phyloP scores from a whole-genome alignment of 768 basidiomycete species.

The Cystofilobasidium ferigula region DNA sequence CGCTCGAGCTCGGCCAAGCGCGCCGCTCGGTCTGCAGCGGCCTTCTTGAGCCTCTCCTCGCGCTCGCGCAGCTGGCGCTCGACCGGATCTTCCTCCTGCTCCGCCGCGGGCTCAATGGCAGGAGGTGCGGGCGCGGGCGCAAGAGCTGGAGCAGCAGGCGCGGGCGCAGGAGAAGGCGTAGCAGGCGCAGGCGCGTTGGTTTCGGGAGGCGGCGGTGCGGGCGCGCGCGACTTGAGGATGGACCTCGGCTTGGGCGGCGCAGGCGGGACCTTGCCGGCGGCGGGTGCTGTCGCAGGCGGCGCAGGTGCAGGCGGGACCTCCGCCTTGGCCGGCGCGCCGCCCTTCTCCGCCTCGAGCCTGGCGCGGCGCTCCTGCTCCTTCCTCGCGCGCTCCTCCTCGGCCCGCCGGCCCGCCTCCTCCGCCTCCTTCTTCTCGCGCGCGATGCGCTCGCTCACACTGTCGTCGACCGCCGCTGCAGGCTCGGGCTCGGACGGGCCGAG shows the following conservation, averaged over 20 bases:
- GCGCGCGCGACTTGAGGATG: constrained; percentile 37
- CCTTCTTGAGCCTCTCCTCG: constrained; percentile 60
- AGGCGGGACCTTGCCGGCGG: constrained; percentile 38
- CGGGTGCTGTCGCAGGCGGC: constrained; percentile 10
- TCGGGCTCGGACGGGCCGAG: constrained; percentile 42
- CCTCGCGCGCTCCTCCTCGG: constrained; percentile 70
- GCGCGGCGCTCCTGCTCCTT: constrained; percentile 61
- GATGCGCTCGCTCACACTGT: constrained; percentile 70
- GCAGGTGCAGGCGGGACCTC: constrained; percentile 6
- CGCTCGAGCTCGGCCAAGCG: constrained; percentile 49
- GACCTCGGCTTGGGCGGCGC: constrained; percentile 38
- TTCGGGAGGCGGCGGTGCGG: constrained; percentile 36
- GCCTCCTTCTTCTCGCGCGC: constrained; percentile 81
- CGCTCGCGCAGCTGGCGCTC: constrained; percentile 58
- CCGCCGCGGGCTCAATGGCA: constrained; percentile 35
- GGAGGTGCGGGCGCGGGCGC: constrained; percentile 34
- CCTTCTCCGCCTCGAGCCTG: constrained; percentile 54
- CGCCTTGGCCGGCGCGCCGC: constrained; percentile 14
- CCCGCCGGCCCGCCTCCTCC: constrained; percentile 65
- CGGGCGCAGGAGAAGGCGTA: constrained; percentile 29
- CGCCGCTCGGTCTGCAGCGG: constrained; percentile 54
- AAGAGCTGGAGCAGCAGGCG: constrained; percentile 38
- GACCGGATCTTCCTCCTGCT: constrained; percentile 67
- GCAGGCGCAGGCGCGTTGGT: too few species aligned
- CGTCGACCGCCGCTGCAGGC: constrained; percentile 50